These are phyloP conservation scores for Begonia peltatifolia DNA, from an alignment of 306 rosid genomes.

Conservation along the genomic window DNA sequence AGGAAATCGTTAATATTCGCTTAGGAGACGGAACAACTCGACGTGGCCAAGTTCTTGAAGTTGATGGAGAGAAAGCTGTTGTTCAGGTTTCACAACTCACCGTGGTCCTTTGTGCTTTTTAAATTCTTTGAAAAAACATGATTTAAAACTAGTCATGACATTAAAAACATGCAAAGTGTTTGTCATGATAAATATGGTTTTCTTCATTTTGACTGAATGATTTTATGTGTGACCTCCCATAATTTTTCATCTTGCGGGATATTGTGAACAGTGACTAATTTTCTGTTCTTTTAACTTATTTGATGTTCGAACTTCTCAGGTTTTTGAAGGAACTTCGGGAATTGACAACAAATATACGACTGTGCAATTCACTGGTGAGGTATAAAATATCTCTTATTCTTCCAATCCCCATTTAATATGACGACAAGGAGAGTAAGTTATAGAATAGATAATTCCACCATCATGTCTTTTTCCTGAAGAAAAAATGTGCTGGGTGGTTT, in stretches of 20 bases:
- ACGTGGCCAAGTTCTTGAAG: conserved; percentile 94
- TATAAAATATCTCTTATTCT: conserved; percentile 7
- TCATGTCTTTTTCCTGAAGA: no score
- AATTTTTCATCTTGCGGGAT: background rate
- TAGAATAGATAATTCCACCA: no score
- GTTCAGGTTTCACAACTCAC: conserved; percentile 40
- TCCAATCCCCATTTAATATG: no score
- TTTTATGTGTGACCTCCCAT: background rate
- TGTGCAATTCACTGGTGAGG: conserved; percentile 97
- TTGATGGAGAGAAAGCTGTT: conserved; percentile 92
- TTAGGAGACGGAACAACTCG: conserved; percentile 77
- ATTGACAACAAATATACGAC: conserved; percentile 90
- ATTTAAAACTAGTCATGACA: no score
- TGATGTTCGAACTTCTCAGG: conserved; percentile 27
- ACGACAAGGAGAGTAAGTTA: no score
- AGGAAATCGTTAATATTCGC: conserved; percentile 92
- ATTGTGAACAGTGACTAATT: background rate
- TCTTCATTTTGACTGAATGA: background rate
- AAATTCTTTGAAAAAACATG: background rate
- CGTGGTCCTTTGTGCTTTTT: background rate
- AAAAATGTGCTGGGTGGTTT: no score
- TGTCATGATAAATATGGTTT: background rate
- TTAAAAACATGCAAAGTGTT: background rate
- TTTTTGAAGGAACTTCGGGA: conserved; percentile 96
- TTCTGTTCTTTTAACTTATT: background rate